Conservation (phyloP, 345 rosid genomes). For the Moricandia moricandioides region DNA sequence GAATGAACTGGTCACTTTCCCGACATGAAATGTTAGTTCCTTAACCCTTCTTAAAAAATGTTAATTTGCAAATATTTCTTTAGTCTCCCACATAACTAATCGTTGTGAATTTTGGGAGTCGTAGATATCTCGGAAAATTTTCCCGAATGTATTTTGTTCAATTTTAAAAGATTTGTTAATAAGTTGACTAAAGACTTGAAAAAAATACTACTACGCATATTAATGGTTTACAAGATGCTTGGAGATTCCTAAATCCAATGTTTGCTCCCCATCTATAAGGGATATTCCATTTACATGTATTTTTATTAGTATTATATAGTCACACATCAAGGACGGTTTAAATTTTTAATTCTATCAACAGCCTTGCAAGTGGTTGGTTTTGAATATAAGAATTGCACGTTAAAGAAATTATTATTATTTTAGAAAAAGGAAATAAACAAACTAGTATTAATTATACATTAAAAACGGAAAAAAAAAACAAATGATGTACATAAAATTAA, state of each 20-base stretch:
- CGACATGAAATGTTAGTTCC: too few species aligned
- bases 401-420: background rate
- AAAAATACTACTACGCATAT: background rate
- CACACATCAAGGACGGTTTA: background rate
- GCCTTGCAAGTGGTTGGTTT: background rate
- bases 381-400: background rate
- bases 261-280: conserved; percentile 12
- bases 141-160: background rate
- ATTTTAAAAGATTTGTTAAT: background rate
- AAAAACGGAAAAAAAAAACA: background rate
- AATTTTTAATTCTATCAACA: background rate
- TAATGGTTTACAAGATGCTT: conserved; percentile 1
- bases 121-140: background rate
- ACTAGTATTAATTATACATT: background rate
- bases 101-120: conserved; percentile 1
- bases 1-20: too few species aligned
- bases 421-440: background rate
- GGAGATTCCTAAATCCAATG: conserved; percentile 6
- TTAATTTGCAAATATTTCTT: background rate
- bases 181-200: background rate
- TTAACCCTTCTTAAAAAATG: background rate
- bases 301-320: background rate
- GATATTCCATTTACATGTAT: conserved; percentile 17
- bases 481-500: background rate
- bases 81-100: background rate